Percentiles rank a stretch among this genome's conserved stretches.
Evolutionary conservation across 1,139 yeast species (phyloP).

Genomic region (Taphrina deformans): DNA sequence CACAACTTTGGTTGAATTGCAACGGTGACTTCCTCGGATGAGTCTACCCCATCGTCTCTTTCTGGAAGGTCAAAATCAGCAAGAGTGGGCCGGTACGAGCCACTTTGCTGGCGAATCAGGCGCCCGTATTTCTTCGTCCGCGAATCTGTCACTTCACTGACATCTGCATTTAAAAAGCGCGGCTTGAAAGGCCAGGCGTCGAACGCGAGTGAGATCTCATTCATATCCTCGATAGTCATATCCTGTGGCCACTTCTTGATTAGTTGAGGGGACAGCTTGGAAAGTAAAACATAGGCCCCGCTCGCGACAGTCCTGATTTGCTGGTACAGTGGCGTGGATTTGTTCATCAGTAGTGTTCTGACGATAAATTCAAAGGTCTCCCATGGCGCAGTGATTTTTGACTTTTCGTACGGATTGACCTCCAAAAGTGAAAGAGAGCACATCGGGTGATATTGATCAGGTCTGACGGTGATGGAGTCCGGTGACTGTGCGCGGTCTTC

Average conservation of each 20-base stretch:
- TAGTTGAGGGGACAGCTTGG: constrained; percentile 7
- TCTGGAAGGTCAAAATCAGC: not conserved
- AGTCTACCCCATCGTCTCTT: not conserved
- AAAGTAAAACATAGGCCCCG: constrained; percentile 22
- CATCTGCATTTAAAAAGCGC: constrained; percentile 10
- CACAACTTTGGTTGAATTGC: not conserved
- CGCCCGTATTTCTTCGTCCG: constrained; percentile 4
- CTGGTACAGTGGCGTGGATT: constrained; percentile 21
- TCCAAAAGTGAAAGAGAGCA: constrained; percentile 13
- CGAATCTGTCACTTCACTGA: not conserved
- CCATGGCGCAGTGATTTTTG: constrained; percentile 26
- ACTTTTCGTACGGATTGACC: constrained; percentile 17
- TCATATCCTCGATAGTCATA: constrained; percentile 29
- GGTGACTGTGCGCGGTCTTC: not conserved
- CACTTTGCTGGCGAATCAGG: not conserved
- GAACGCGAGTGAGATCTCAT: constrained; percentile 19
- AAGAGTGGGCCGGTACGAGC: not conserved
- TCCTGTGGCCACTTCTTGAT: constrained; percentile 13
- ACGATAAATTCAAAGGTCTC: constrained; percentile 25
- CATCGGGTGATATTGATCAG: constrained; percentile 14
- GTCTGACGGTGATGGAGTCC: not conserved
- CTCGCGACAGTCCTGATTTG: constrained; percentile 24
- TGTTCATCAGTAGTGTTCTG: constrained; percentile 5
- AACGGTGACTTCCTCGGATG: not conserved
- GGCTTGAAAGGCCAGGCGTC: constrained; percentile 30